phyloP scores from a whole-genome alignment of 805 yeast species.

The Candida nonsorbophila region DNA sequence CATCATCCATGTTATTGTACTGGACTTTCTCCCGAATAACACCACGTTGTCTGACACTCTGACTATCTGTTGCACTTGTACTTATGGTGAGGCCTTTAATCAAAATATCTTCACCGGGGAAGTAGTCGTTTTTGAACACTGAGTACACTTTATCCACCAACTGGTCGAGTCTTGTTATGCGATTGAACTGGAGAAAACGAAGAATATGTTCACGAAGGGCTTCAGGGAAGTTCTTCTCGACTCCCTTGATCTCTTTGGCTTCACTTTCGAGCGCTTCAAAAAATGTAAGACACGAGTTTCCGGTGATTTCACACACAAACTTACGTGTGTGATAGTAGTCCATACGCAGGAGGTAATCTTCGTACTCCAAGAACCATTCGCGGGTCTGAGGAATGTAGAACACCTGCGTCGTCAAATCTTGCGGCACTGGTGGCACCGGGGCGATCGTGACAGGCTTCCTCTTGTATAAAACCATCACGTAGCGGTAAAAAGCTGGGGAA shows the following conservation, averaged over 20 bases:
- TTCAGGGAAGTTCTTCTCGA: conserved; percentile 83
- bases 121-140: conserved; percentile 74
- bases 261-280: conserved; percentile 86
- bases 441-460: conserved; percentile 62
- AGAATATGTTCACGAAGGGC: conserved; percentile 90
- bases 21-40: conserved; percentile 82
- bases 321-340: conserved; percentile 70
- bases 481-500: too few species aligned
- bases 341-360: conserved; percentile 65
- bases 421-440: conserved; percentile 54
- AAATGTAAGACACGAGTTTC: conserved; percentile 84
- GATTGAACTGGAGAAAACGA: conserved; percentile 74
- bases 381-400: conserved; percentile 81
- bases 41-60: conserved; percentile 40
- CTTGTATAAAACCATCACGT: conserved; percentile 65
- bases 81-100: conserved; percentile 38
- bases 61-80: conserved; percentile 6
- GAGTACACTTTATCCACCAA: conserved; percentile 83
- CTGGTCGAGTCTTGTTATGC: conserved; percentile 75
- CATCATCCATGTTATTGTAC: conserved; percentile 47
- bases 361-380: conserved; percentile 81
- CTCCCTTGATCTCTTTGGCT: conserved; percentile 46
- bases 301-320: conserved; percentile 94
- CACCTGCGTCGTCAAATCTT: conserved; percentile 54
- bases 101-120: conserved; percentile 83